Evolutionary conservation across 139 green algal species (phyloP), one percentile per base, ranked within the genome.

Genomic region (Chlamydomonas sp.): DNA sequence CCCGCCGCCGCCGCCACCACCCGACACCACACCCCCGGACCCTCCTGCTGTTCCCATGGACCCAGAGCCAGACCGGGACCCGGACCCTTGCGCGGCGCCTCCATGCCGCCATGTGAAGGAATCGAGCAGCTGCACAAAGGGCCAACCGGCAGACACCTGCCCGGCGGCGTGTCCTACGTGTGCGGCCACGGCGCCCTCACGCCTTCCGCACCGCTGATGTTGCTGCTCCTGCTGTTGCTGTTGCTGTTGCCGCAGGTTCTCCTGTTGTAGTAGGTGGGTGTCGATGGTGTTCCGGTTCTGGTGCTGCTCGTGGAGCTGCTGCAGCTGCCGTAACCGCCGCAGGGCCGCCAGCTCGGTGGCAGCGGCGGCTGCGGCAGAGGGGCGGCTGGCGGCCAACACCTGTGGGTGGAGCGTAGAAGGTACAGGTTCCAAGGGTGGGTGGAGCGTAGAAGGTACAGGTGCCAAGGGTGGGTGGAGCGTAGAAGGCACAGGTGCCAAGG

Each of bases 291-390:
- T n/a, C n/a, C n/a, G n/a, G n/a, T n/a, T n/a, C n/a, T 6, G 78
- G 5, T n/a, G 63, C 18, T 63, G 79, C 49, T 1, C 31, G 10
- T 14, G 59, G 18, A 5, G 68, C n/a, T 8, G 69, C 18, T 7
- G n/a, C 60, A 4, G 80, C 80, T 5, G 58, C 59, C 31, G n/a
- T n/a, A 86, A 31, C 71, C 63, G 82, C 1, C 82, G n/a, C 15
- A 86, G 71, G 1, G 82, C 82, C 17, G 82, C 82, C 6, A 71
- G 71, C 20, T 86, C 82, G 20, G 79, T 86, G 61, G 71, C 71
- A 1, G 82, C 82, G 4, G 63, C 8, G 2, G 71, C 71, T 3
- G 82, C 82, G 71, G 79, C 71, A 0, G 20, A 74, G 62, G 82
- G 61, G 9, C 82, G 82, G 20, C 20, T 18, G 17, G 82, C 82